These are phyloP conservation scores for Pouteria campechiana DNA, from an alignment of 179 eudicot genomes.

Conservation along the genomic window DNA sequence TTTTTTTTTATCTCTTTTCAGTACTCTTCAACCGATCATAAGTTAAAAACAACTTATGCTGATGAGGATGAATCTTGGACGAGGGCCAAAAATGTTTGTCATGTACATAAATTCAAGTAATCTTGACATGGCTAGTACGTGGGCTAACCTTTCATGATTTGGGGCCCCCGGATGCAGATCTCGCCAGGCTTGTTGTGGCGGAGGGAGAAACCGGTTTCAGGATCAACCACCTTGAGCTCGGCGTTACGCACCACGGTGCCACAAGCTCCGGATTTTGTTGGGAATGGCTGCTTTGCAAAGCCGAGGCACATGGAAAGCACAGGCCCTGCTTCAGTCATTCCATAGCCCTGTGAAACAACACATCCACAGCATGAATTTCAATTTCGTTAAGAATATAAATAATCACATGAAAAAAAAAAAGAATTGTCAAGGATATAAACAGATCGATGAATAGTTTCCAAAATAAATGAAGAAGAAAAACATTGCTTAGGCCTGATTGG, in stretches of 20 bases:
- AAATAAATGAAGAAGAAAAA: too few species aligned
- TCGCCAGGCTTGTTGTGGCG: slow-evolving; percentile 66
- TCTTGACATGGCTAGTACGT: too few species aligned
- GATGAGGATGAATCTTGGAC: too few species aligned
- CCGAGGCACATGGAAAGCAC: slow-evolving; percentile 67
- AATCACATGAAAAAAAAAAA: not conserved
- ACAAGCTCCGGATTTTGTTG: slow-evolving; percentile 71
- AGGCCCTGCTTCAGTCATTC: slow-evolving; percentile 97
- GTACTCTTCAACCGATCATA: too few species aligned
- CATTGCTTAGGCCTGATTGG: too few species aligned
- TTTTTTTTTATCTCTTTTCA: too few species aligned
- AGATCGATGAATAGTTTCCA: not conserved
- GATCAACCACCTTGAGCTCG: slow-evolving; percentile 71
- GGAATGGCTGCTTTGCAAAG: slow-evolving; percentile 63
- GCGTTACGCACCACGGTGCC: slow-evolving; percentile 83
- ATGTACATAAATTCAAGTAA: too few species aligned
- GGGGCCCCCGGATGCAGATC: slow-evolving; percentile 74
- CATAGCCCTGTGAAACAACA: slow-evolving; percentile 63
- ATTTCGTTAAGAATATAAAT: too few species aligned
- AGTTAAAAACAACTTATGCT: too few species aligned
- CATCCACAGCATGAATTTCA: too few species aligned
- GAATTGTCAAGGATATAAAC: not conserved
- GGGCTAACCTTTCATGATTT: slow-evolving; percentile 80
- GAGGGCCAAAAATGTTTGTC: too few species aligned
- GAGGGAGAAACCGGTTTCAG: slow-evolving; percentile 54